These are phyloP conservation scores for Alternaria ethzedia DNA, from an alignment of 2,329 filamentous ascomycete genomes.

Conservation along the genomic window DNA sequence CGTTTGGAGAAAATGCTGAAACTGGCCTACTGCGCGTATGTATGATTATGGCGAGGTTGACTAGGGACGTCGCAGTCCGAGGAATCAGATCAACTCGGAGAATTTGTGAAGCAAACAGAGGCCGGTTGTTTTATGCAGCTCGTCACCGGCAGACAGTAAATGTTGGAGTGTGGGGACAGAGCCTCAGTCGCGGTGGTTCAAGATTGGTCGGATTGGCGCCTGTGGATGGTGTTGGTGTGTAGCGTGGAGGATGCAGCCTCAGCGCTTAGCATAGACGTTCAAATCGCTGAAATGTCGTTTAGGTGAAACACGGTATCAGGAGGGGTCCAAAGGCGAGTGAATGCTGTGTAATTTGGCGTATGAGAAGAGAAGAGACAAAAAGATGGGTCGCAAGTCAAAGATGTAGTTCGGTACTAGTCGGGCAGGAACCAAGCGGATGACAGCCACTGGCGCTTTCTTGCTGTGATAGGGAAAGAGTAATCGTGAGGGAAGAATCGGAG, in stretches of 20 bases:
- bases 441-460: constrained; percentile 34
- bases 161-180: constrained; percentile 19
- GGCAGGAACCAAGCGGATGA: constrained; percentile 27
- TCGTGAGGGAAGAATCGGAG: constrained; percentile 17
- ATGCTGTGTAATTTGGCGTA: constrained; percentile 27
- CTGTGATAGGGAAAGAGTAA: constrained; percentile 21
- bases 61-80: constrained; percentile 28
- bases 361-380: constrained; percentile 21
- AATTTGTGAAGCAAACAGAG: constrained; percentile 22
- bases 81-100: constrained; percentile 24
- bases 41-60: constrained; percentile 39
- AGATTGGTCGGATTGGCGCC: constrained; percentile 45
- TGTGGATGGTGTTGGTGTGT: constrained; percentile 30
- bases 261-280: constrained; percentile 41
- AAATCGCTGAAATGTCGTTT: constrained; percentile 34
- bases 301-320: constrained; percentile 39
- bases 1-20: constrained; percentile 38
- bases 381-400: constrained; percentile 21
- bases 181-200: constrained; percentile 19
- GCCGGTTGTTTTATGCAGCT: constrained; percentile 32
- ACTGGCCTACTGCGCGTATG: constrained; percentile 29
- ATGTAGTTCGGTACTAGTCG: constrained; percentile 15
- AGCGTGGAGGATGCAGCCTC: constrained; percentile 34
- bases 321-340: constrained; percentile 30
- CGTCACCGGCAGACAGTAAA: constrained; percentile 12